Conservation (phyloP, 352 stramenopile genomes). For the Phytophthora agathidicida region DNA sequence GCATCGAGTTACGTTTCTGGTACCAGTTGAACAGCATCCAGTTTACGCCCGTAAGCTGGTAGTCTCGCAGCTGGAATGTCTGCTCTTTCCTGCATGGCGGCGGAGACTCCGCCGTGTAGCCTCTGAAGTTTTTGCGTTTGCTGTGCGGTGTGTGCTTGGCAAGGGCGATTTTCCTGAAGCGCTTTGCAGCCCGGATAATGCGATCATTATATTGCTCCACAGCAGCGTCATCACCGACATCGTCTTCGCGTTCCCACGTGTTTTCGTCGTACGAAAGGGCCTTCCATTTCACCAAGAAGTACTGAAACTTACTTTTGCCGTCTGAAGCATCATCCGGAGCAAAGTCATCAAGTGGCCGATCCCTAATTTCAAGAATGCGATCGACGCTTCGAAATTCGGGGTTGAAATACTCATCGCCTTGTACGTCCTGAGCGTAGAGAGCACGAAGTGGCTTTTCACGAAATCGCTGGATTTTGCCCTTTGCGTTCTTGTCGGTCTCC, state of each 20-base stretch:
- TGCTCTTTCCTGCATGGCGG: constrained; percentile 68
- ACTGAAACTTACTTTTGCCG: constrained; percentile 68
- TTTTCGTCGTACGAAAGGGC: constrained; percentile 96
- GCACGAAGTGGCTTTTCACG: constrained; percentile 72
- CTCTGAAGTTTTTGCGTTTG: constrained; percentile 75
- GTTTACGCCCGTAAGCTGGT: constrained; percentile 99
- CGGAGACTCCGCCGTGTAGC: constrained; percentile 64
- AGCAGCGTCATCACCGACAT: constrained; percentile 91
- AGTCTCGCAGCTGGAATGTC: constrained; percentile 94
- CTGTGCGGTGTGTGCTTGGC: constrained; percentile 41
- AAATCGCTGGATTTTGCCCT: constrained; percentile 89
- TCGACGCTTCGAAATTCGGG: constrained; percentile 91
- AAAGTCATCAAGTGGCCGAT: constrained; percentile 78
- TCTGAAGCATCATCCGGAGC: constrained; percentile 41
- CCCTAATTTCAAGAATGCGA: constrained; percentile 87
- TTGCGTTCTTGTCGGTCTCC: constrained; percentile 85
- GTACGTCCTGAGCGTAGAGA: constrained; percentile 49
- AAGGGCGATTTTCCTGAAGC: constrained; percentile 53
- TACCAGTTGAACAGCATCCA: constrained; percentile 99
- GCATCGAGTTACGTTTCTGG: constrained; percentile 96
- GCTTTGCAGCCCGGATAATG: constrained; percentile 52
- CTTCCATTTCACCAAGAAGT: constrained; percentile 99
- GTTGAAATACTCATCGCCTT: constrained; percentile 92
- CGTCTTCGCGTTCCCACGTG: constrained; percentile 98
- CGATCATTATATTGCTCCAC: constrained; percentile 84